A percentile compares a stretch with the other conserved stretches of the same genome.
These are phyloP conservation scores for Aspergillus latus DNA, from an alignment of 2,329 filamentous ascomycete species.

Conservation along the genomic window DNA sequence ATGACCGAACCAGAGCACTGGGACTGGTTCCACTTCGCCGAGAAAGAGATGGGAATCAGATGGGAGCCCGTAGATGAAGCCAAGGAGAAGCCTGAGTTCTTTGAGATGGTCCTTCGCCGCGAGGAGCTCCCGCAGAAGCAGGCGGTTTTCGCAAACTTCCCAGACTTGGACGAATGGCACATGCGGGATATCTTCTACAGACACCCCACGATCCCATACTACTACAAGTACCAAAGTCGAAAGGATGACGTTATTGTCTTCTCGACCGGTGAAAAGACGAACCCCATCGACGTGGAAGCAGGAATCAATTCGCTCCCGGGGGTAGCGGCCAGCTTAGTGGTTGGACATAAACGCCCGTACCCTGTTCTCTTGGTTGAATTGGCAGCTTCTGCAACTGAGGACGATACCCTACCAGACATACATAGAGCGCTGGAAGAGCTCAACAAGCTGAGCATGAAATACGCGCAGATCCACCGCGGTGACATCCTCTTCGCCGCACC, in stretches of 20 bases:
- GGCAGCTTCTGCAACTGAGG: neutral
- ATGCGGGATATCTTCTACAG: slow-evolving; percentile 20
- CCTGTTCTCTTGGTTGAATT: slow-evolving; percentile 12
- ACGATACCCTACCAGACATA: neutral
- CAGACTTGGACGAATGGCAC: slow-evolving; percentile 16
- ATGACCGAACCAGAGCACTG: slow-evolving; percentile 3
- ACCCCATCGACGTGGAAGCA: slow-evolving; percentile 23
- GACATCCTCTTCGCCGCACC: slow-evolving; percentile 1
- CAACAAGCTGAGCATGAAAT: neutral
- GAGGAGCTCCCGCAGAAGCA: slow-evolving; percentile 4
- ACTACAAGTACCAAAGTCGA: slow-evolving; percentile 19
- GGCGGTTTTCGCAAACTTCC: slow-evolving; percentile 20
- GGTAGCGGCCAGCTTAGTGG: slow-evolving; percentile 17
- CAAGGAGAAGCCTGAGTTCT: neutral
- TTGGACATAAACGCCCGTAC: slow-evolving; percentile 14
- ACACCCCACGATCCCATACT: slow-evolving; percentile 18
- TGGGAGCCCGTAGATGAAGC: slow-evolving; percentile 5
- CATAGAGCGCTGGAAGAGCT: neutral
- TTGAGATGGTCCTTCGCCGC: slow-evolving; percentile 10
- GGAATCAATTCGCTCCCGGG: slow-evolving; percentile 11
- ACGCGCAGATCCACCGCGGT: slow-evolving; percentile 8
- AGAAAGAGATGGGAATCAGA: neutral
- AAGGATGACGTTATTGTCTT: slow-evolving; percentile 30
- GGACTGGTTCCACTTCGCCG: slow-evolving; percentile 9
- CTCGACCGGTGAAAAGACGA: slow-evolving; percentile 28